Evolutionary conservation across 305 asterid species (phyloP).

Genomic region (Euphrasia arctica): DNA sequence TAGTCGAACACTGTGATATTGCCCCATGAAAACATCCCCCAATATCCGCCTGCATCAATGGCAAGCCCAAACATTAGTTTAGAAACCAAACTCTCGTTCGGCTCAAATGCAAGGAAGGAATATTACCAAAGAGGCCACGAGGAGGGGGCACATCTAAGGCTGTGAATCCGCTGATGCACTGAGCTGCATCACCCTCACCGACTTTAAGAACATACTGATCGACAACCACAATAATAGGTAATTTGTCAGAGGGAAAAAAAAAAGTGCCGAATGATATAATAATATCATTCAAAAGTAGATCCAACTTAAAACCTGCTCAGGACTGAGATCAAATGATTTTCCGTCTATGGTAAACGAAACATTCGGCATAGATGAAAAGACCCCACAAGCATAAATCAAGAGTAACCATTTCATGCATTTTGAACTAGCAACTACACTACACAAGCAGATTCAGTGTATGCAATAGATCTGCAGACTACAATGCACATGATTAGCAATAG

Average conservation of each 20-base stretch:
- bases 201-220: slow-evolving; percentile 73
- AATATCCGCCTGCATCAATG: slow-evolving; percentile 62
- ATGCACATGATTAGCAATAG: too few species aligned
- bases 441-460: too few species aligned
- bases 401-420: too few species aligned
- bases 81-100: background rate
- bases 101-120: slow-evolving; percentile 5
- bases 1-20: slow-evolving; percentile 79
- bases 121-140: slow-evolving; percentile 91
- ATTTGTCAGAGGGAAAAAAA: slow-evolving; percentile 10
- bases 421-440: too few species aligned
- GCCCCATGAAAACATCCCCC: slow-evolving; percentile 89
- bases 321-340: slow-evolving; percentile 60
- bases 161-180: slow-evolving; percentile 86
- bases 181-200: slow-evolving; percentile 72
- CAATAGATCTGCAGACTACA: too few species aligned
- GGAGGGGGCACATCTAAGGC: slow-evolving; percentile 88
- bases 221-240: slow-evolving; percentile 18
- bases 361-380: slow-evolving; percentile 67
- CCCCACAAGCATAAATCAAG: too few species aligned
- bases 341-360: slow-evolving; percentile 68
- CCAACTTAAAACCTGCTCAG: slow-evolving; percentile 58
- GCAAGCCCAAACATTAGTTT: background rate
- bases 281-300: background rate
- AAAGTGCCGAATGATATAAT: background rate